phyloP scores from a whole-genome alignment of 176 grass and related monocot species.

The Juncus inflexus region DNA sequence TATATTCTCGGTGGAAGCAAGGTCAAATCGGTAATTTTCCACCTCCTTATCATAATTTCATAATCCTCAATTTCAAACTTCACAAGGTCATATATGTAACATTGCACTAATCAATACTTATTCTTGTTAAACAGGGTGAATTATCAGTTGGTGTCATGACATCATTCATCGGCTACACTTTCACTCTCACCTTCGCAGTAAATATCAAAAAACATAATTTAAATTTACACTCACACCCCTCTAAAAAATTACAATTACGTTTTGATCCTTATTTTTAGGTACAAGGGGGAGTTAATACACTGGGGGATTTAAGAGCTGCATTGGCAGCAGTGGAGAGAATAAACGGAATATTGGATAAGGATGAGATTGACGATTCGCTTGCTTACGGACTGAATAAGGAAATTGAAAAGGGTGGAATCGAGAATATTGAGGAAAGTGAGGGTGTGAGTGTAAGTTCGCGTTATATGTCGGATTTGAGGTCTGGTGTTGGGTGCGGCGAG shows the following conservation, averaged over 20 bases:
- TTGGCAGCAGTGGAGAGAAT: conserved; percentile 88
- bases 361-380: conserved; percentile 86
- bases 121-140: conserved; percentile 68
- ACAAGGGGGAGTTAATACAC: conserved; percentile 90
- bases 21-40: conserved; percentile 70
- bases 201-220: conserved; percentile 32
- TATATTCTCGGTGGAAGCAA: conserved; percentile 90
- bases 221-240: not conserved
- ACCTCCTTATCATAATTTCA: not conserved
- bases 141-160: conserved; percentile 86
- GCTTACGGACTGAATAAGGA: conserved; percentile 94
- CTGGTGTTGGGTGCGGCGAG: conserved; percentile 47
- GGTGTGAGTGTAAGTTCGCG: conserved; percentile 42
- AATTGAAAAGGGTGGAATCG: conserved; percentile 32
- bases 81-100: conserved; percentile 10
- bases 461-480: conserved; percentile 87
- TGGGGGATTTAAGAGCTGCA: conserved; percentile 74
- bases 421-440: conserved; percentile 33
- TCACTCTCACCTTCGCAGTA: conserved; percentile 95
- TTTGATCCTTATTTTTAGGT: conserved; percentile 51
- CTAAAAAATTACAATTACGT: conserved; percentile 4
- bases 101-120: conserved; percentile 21
- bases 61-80: not conserved
- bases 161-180: conserved; percentile 98
- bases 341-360: conserved; percentile 65